A percentile compares a stretch with the other conserved stretches of the same genome.
Evolutionary conservation across 2,329 filamentous ascomycete species (phyloP).

Genomic region (Orbilia javanica): DNA sequence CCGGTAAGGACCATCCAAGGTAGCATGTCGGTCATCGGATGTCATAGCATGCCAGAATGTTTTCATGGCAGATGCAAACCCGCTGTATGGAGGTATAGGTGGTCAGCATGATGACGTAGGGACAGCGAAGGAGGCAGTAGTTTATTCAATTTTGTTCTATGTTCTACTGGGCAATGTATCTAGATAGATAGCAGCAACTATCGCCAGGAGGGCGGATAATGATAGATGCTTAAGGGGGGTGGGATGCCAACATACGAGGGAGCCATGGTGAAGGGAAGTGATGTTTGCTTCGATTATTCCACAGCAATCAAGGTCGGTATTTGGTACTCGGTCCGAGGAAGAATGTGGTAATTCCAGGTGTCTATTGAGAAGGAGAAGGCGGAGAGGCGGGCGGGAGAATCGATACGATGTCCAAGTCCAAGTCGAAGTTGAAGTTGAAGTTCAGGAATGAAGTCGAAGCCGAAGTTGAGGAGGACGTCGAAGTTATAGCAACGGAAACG

Average conservation of each 20-base stretch:
- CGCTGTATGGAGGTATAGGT: slow-evolving; percentile 22
- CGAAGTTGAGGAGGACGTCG: not conserved
- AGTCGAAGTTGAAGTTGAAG: not conserved
- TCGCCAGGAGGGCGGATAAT: not conserved
- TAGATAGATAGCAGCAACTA: not conserved
- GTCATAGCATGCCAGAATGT: slow-evolving; percentile 96
- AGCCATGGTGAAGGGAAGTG: slow-evolving; percentile 53
- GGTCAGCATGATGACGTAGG: slow-evolving; percentile 10
- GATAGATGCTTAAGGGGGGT: slow-evolving; percentile 34
- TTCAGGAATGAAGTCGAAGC: not conserved
- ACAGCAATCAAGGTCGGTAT: slow-evolving; percentile 10
- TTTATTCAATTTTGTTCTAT: no score
- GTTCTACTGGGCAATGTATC: not conserved
- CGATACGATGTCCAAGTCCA: not conserved
- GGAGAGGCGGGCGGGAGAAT: no score
- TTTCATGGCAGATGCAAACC: slow-evolving; percentile 78
- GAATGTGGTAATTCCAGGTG: not conserved
- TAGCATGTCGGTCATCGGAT: slow-evolving; percentile 84
- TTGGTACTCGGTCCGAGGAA: not conserved
- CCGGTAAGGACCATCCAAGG: slow-evolving; percentile 91
- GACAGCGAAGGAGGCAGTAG: not conserved
- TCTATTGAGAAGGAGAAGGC: not conserved
- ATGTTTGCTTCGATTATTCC: slow-evolving; percentile 24
- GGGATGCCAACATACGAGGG: slow-evolving; percentile 44
- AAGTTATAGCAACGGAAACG: not conserved